Percentiles rank a stretch among this genome's conserved stretches.
Conservation (phyloP, 2,329 filamentous ascomycete species). For the Daldinia sp. region DNA sequence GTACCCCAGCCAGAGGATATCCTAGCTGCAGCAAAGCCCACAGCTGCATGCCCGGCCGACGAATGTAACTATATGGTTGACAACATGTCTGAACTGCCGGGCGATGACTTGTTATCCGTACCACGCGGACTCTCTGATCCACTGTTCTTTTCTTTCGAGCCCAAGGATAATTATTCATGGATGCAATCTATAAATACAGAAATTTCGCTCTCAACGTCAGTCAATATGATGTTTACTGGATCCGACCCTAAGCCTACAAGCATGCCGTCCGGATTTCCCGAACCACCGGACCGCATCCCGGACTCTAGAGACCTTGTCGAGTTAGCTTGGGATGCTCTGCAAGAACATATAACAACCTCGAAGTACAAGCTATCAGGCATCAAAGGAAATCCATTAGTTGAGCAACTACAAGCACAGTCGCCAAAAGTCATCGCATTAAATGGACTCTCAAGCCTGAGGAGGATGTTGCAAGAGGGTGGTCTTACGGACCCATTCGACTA, state of each 20-base stretch:
- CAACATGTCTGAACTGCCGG: constrained; percentile 54
- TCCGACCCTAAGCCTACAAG: constrained; percentile 32
- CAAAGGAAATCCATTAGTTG: constrained; percentile 53
- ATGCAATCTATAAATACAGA: constrained; percentile 46
- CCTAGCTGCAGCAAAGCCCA: constrained; percentile 38
- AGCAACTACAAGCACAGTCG: constrained; percentile 52
- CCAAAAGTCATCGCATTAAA: constrained; percentile 50
- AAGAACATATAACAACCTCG: constrained; percentile 57
- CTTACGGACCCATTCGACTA: constrained; percentile 53
- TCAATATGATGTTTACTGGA: constrained; percentile 51
- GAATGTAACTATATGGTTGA: constrained; percentile 41
- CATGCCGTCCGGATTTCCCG: constrained; percentile 36
- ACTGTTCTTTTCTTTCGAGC: constrained; percentile 49
- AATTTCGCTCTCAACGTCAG: constrained; percentile 47
- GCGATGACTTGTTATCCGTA: constrained; percentile 51
- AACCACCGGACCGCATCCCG: constrained; percentile 38
- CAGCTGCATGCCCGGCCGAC: constrained; percentile 41
- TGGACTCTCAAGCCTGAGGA: constrained; percentile 54
- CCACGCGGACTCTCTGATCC: constrained; percentile 48
- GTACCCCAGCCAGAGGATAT: constrained; percentile 43
- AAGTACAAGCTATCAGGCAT: constrained; percentile 53
- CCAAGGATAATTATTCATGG: constrained; percentile 47
- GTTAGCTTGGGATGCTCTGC: constrained; percentile 55
- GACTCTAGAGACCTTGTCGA: constrained; percentile 53
- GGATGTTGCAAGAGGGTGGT: constrained; percentile 51